These are phyloP conservation scores for Aspergillus cristatus DNA, from an alignment of 495 filamentous ascomycete genomes.

Conservation along the genomic window DNA sequence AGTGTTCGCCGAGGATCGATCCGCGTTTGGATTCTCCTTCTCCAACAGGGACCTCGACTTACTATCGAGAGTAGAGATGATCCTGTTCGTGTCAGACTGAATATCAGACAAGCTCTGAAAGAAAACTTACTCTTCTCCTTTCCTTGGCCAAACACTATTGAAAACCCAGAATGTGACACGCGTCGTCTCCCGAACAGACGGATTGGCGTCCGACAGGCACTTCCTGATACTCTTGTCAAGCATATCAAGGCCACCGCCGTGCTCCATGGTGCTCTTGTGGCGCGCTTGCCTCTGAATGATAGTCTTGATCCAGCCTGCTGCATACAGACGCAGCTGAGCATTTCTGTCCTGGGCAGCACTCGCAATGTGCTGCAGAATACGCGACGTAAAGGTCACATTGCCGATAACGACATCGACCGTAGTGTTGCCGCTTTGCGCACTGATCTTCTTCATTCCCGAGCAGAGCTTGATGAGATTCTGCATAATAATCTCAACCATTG, in stretches of 20 bases:
- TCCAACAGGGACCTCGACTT: constrained; percentile 66
- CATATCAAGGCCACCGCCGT: constrained; percentile 67
- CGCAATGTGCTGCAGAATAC: constrained; percentile 76
- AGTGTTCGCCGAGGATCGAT: constrained; percentile 27
- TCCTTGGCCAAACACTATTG: constrained; percentile 63
- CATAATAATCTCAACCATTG: constrained; percentile 83
- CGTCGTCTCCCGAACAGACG: constrained; percentile 74
- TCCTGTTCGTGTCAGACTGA: constrained; percentile 30
- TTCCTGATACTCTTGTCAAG: constrained; percentile 85
- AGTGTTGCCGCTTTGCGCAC: constrained; percentile 64
- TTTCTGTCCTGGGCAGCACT: constrained; percentile 85
- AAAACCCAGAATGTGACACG: constrained; percentile 81
- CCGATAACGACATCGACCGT: constrained; percentile 68
- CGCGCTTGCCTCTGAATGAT: constrained; percentile 67
- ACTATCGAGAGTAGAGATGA: constrained; percentile 64
- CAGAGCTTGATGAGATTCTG: constrained; percentile 84
- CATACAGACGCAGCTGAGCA: constrained; percentile 67
- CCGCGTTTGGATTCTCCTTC: constrained; percentile 72
- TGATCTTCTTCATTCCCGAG: constrained; percentile 82
- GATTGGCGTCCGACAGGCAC: constrained; percentile 77
- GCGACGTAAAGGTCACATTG: constrained; percentile 65
- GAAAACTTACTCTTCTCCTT: constrained; percentile 56
- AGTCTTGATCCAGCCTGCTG: constrained; percentile 74
- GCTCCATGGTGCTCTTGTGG: constrained; percentile 74
- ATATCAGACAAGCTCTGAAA: neutral